phyloP scores from a whole-genome alignment of 495 filamentous ascomycete genomes.

The Aspergillus biplanus region DNA sequence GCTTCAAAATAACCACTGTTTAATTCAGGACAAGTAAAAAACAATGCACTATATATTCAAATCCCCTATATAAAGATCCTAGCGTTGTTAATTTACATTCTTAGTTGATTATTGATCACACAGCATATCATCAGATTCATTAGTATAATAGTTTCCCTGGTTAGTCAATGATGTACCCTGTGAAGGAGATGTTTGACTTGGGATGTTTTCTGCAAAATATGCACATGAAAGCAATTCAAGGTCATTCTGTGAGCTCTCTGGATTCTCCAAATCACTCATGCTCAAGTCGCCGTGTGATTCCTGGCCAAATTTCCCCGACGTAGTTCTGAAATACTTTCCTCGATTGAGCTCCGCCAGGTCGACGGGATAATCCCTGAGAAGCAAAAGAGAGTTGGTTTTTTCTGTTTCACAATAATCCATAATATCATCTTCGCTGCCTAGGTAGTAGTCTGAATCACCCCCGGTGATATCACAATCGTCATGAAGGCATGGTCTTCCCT shows the following conservation, averaged over 20 bases:
- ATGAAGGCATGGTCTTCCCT: background rate
- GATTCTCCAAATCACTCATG: background rate
- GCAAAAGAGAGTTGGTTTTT: conserved; percentile 2
- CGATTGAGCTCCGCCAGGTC: background rate
- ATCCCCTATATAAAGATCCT: too few relatives aligned
- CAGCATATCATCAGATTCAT: conserved; percentile 14
- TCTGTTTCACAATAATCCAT: background rate
- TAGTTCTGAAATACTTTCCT: background rate
- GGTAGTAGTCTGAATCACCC: conserved; percentile 6
- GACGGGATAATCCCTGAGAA: background rate
- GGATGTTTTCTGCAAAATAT: background rate
- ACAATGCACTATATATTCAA: too few relatives aligned
- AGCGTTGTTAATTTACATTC: too few relatives aligned
- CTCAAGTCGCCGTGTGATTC: background rate
- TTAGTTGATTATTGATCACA: conserved; percentile 7
- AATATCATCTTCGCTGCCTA: conserved; percentile 5
- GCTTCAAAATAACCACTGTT: too few relatives aligned
- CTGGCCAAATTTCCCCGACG: background rate
- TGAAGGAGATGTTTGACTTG: conserved; percentile 7
- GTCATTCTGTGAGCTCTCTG: background rate
- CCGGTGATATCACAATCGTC: background rate
- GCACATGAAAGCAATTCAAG: background rate
- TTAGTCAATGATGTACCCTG: background rate
- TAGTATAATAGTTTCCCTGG: background rate
- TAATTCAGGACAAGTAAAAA: too few relatives aligned